A percentile compares a stretch with the other conserved stretches of the same genome.
phyloP scores from a whole-genome alignment of 352 stramenopile species.

The Phytophthora quininea region DNA sequence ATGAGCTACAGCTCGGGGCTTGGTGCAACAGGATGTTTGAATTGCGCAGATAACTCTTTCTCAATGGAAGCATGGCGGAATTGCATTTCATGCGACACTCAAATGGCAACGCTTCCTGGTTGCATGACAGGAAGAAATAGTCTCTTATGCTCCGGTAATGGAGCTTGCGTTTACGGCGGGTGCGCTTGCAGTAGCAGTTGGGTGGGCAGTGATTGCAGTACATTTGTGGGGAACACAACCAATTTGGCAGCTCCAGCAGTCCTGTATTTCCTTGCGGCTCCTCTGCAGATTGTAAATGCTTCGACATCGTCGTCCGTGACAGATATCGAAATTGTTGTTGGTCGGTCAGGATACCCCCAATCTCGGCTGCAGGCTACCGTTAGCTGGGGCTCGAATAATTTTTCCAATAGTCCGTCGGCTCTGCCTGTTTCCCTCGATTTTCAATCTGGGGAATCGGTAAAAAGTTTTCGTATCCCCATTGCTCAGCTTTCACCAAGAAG shows the following conservation, averaged over 20 bases:
- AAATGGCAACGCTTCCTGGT: slow-evolving; percentile 25
- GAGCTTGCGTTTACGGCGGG: slow-evolving; percentile 53
- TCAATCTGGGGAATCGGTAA: slow-evolving; percentile 18
- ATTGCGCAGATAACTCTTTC: slow-evolving; percentile 44
- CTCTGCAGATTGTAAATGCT: slow-evolving; percentile 28
- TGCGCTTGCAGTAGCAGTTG: slow-evolving; percentile 55
- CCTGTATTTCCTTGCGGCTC: slow-evolving; percentile 50
- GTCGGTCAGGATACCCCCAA: slow-evolving; percentile 31
- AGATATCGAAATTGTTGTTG: slow-evolving; percentile 39
- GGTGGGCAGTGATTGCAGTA: slow-evolving; percentile 53
- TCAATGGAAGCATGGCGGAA: slow-evolving; percentile 58
- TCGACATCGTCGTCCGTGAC: slow-evolving; percentile 9
- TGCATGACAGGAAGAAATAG: slow-evolving; percentile 65
- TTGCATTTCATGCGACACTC: slow-evolving; percentile 55
- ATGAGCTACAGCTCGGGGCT: slow-evolving; percentile 38
- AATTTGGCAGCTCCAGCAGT: slow-evolving; percentile 31
- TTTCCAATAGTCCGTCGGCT: slow-evolving; percentile 24
- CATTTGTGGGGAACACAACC: slow-evolving; percentile 2
- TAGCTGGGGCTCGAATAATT: slow-evolving; percentile 38
- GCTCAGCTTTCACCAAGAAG: slow-evolving; percentile 30
- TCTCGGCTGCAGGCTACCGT: slow-evolving; percentile 27
- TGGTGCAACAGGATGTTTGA: slow-evolving; percentile 39
- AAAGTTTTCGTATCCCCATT: slow-evolving; percentile 34
- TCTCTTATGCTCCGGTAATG: slow-evolving; percentile 60
- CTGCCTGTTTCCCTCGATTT: slow-evolving; percentile 31